Evolutionary conservation across 352 stramenopile species (phyloP), one percentile per base, ranked within the genome.

Genomic region (Pythium dissotocum): DNA sequence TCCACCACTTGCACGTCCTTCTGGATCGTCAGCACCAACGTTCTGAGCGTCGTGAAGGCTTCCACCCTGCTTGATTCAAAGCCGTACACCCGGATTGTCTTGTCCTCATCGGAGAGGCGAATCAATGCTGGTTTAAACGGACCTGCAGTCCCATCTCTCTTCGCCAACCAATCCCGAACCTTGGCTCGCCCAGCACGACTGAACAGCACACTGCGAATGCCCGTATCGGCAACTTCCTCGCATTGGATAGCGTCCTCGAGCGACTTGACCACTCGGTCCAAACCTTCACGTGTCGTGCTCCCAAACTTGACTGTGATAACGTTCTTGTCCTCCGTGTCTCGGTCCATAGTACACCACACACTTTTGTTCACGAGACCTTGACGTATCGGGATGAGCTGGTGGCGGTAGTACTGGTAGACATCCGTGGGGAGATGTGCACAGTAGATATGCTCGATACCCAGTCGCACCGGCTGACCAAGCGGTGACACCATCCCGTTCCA

Each of bases 391-490:
- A 33, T n/a, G 36, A 55, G 2, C 16, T 38, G 57, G 57, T 21
- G 16, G 40, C 16, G 9, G 12, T 61, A 65, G 48, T 42, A 66
- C 30, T 61, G 30, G 51, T 59, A 65, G 16, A 73, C n/a, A 6
- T 66, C 61, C 7, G 28, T 18, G n/a, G 56, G 42, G 26, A 70
- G 33, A 9, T 52, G 42, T 8, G 56, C 53, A 2, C 33, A 55
- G 26, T 73, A 73, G 30, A 63, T 59, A 26, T 66, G 46, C 61
- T 73, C 67, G 18, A 73, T 35, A 9, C 38, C 48, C 2, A 65
- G 49, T 21, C 67, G 67, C n/a, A 73, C 61, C 1, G 61, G 67
- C 46, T 73, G 67, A 0, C 67, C 67, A 12, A 46, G 28, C 0
- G 67, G 67, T 14, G n/a, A 64, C 13, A 63, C 57, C 12, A 58